Base-by-base conservation (phyloP, 2,329 filamentous ascomycete species). In the Ceratocystis alfenasii region DNA sequence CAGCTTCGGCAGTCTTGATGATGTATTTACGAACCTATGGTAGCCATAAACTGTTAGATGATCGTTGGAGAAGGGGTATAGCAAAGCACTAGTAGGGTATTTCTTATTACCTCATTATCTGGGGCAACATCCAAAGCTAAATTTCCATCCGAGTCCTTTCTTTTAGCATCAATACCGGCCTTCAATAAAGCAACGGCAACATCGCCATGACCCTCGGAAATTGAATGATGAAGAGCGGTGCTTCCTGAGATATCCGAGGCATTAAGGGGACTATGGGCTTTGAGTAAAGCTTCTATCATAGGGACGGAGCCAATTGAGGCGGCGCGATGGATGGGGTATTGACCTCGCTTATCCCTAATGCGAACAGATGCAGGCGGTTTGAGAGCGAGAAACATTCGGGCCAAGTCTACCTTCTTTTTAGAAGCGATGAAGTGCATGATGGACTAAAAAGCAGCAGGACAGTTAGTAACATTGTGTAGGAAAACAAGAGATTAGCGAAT, bases 361-460 rank as follows among this genome's bases (percentile, higher is more conserved):
- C 93, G 81, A 1, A 91, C 84, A 3, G 87, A 90, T 12, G 90
- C 93, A 0, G 82, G 77, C 0, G 81, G 80, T 67, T 88, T 87
- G 70, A 85, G 81, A 20, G 82, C 80, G 48, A 99, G 77, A n/a
- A 99, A 82, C 67, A 84, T 85, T 62, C 86, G 87, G 30, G 90
- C 90, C 5, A 88, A 81, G 69, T 95, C 89, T 57, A 96, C 78
- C 73, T 95, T 92, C 71, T 84, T 85, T 76, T 99, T 99, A 41
- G 91, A 96, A 15, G 89, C 87, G 62, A 91, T 86, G 73, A 97
- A 96, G 75, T 97, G 93, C 22, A 99, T 82, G 8, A 88, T 90
- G 25, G 91, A 96, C 83, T 95, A 22, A 15, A 45, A 6, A 53
- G 4, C 1, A n/a, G 25, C 48, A 45, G 15, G 48, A 59, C 28